Conservation (phyloP, 495 filamentous ascomycete genomes). For the Mytilinidion resinicola region DNA sequence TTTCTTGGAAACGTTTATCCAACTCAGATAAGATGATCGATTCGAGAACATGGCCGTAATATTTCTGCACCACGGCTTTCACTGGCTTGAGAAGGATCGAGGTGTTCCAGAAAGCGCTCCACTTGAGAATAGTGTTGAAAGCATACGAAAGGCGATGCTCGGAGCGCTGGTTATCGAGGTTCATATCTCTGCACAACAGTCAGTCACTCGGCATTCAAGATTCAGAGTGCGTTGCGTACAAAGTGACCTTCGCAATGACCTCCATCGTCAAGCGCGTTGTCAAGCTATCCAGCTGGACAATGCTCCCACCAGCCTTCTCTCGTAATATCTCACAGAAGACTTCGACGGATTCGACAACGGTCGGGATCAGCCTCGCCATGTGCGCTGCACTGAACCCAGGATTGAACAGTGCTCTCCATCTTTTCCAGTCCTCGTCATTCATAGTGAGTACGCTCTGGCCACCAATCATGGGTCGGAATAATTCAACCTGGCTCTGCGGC, state of each 20-base stretch:
- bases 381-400: slow-evolving; percentile 11
- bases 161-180: slow-evolving; percentile 7
- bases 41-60: not conserved
- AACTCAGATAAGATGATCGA: not conserved
- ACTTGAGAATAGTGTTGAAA: not conserved
- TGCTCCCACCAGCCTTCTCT: not conserved
- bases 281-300: slow-evolving; percentile 3
- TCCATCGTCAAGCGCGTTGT: slow-evolving; percentile 9
- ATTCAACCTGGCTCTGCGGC: not conserved
- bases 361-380: not conserved
- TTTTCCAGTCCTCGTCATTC: slow-evolving; percentile 11
- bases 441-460: slow-evolving; percentile 1
- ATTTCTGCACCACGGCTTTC: too few relatives aligned
- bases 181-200: not conserved
- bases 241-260: slow-evolving; percentile 10
- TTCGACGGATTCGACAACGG: not conserved
- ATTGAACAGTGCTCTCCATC: slow-evolving; percentile 7
- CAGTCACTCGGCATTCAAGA: too few relatives aligned
- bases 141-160: not conserved
- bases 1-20: slow-evolving; percentile 3
- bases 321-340: slow-evolving; percentile 6
- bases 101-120: slow-evolving; percentile 18
- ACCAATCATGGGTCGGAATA: slow-evolving; percentile 8
- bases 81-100: too few relatives aligned
- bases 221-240: slow-evolving; percentile 10